Evolutionary conservation across 352 stramenopile genomes (phyloP).

Genomic region (Phytophthora idaei): DNA sequence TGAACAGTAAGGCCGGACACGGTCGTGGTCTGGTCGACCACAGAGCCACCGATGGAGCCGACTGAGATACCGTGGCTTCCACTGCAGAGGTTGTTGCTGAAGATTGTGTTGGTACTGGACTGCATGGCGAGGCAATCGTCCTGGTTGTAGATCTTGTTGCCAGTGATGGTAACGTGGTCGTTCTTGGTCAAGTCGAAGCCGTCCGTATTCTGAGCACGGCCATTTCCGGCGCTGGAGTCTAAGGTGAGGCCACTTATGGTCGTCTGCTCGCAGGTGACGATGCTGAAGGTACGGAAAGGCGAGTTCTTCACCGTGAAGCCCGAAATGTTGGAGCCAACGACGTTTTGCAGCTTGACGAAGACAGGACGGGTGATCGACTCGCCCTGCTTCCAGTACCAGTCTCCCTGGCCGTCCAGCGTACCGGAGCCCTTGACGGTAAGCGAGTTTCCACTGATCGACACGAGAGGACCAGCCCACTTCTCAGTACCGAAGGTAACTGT

Average conservation of each 20-base stretch:
- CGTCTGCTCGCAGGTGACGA: slow-evolving; percentile 29
- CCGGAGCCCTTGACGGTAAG: slow-evolving; percentile 41
- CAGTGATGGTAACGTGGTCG: slow-evolving; percentile 31
- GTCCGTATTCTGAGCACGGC: slow-evolving; percentile 26
- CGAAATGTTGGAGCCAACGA: slow-evolving; percentile 30
- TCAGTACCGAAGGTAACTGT: slow-evolving; percentile 41
- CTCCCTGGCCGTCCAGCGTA: slow-evolving; percentile 43
- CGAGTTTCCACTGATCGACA: slow-evolving; percentile 31
- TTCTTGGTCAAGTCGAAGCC: slow-evolving; percentile 37
- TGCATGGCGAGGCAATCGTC: slow-evolving; percentile 30
- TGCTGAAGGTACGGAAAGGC: slow-evolving; percentile 31
- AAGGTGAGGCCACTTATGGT: slow-evolving; percentile 29
- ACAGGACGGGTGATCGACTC: slow-evolving; percentile 32
- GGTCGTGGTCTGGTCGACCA: slow-evolving; percentile 20
- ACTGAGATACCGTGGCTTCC: slow-evolving; percentile 35
- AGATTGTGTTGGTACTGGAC: slow-evolving; percentile 24
- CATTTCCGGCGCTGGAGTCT: slow-evolving; percentile 19
- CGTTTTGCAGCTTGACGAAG: slow-evolving; percentile 39
- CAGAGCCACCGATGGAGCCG: slow-evolving; percentile 20
- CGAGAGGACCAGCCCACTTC: slow-evolving; percentile 38
- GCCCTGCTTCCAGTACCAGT: slow-evolving; percentile 47
- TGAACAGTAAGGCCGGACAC: slow-evolving; percentile 21
- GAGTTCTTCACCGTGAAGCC: slow-evolving; percentile 47
- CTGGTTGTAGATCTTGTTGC: slow-evolving; percentile 42
- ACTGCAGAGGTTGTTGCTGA: slow-evolving; percentile 25